A percentile compares a stretch with the other conserved stretches of the same genome.
phyloP scores from a whole-genome alignment of 2,329 filamentous ascomycete genomes.

The Colletotrichum cereale region DNA sequence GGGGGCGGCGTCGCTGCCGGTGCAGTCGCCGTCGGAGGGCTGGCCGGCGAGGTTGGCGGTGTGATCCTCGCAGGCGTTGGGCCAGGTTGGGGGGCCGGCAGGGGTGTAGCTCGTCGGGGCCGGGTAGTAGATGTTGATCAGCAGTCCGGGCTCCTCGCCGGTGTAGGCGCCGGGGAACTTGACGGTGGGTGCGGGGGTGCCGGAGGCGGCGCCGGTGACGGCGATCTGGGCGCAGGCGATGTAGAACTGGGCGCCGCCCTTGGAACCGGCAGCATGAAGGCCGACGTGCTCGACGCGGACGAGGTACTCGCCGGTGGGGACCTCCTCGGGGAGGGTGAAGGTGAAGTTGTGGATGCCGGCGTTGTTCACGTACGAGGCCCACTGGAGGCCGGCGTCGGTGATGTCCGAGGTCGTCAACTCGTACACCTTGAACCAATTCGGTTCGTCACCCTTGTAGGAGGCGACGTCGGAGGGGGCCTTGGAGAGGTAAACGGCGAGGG shows the following conservation, averaged over 20 bases:
- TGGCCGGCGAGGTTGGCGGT: conserved; percentile 52
- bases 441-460: conserved; percentile 50
- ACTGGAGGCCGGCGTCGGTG: conserved; percentile 48
- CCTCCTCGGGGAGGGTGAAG: conserved; percentile 54
- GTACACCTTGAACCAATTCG: conserved; percentile 55
- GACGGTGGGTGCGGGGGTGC: conserved; percentile 47
- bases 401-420: conserved; percentile 48
- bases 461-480: conserved; percentile 49
- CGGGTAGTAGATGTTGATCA: conserved; percentile 53
- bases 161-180: conserved; percentile 51
- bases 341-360: conserved; percentile 51
- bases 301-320: conserved; percentile 52
- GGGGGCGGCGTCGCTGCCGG: conserved; percentile 41
- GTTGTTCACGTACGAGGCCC: conserved; percentile 49
- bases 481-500: conserved; percentile 53
- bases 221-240: conserved; percentile 52
- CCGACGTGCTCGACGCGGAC: conserved; percentile 54
- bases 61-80: conserved; percentile 52
- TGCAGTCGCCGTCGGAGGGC: conserved; percentile 53
- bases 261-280: conserved; percentile 49
- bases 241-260: conserved; percentile 54
- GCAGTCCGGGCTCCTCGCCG: conserved; percentile 50
- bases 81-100: conserved; percentile 51
- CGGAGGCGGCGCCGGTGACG: conserved; percentile 50
- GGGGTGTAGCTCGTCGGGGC: conserved; percentile 49